phyloP scores from a whole-genome alignment of 495 filamentous ascomycete genomes.

The Xylaria acuta region DNA sequence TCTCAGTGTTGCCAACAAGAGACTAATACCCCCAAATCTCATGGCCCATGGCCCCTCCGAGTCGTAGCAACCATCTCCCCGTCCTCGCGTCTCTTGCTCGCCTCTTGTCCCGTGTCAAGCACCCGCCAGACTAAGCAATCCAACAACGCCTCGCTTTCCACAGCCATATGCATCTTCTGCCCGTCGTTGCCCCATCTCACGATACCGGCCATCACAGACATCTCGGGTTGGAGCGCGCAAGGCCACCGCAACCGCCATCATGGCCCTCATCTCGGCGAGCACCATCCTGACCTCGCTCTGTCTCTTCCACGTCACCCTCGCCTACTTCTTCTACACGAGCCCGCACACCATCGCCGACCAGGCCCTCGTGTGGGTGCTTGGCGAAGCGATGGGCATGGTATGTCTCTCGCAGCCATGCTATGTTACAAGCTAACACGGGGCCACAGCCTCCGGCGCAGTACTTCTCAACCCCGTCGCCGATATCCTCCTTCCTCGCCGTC shows the following conservation, averaged over 20 bases:
- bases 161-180: not conserved
- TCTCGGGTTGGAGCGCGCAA: not conserved
- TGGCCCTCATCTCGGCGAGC: slow-evolving; percentile 79
- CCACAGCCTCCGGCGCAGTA: slow-evolving; percentile 54
- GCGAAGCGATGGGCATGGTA: slow-evolving; percentile 82
- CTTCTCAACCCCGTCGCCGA: slow-evolving; percentile 67
- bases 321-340: slow-evolving; percentile 78
- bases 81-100: not conserved
- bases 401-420: slow-evolving; percentile 23
- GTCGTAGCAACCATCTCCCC: not conserved
- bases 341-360: slow-evolving; percentile 76
- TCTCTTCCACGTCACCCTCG: slow-evolving; percentile 81
- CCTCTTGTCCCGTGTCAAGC: slow-evolving; percentile 2
- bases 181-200: not conserved
- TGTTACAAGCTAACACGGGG: slow-evolving; percentile 15
- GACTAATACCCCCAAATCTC: not conserved
- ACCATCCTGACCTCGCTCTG: slow-evolving; percentile 79
- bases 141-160: not conserved
- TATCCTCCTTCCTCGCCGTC: slow-evolving; percentile 74
- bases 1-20: not conserved
- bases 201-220: no score
- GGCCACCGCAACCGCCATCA: slow-evolving; percentile 44
- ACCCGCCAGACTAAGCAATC: not conserved
- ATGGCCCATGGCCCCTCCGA: slow-evolving; percentile 12
- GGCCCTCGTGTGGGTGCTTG: slow-evolving; percentile 80